Base-by-base conservation (phyloP, 306 rosid species). In the Echinosophora koreensis region DNA sequence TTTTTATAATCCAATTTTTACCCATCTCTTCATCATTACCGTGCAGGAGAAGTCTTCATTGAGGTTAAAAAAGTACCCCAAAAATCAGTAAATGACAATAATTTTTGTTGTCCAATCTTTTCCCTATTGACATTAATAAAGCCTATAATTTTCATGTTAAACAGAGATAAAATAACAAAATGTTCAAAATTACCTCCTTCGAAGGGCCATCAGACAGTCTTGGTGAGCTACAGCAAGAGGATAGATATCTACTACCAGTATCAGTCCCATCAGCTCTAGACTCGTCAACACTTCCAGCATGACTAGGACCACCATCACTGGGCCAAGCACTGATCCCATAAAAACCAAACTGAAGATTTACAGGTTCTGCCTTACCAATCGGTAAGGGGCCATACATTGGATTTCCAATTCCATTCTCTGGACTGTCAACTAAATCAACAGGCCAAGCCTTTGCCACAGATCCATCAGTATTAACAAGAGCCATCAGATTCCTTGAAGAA, bases 391-490 rank as follows among this genome's bases (percentile, higher is more conserved):
- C 91, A 74, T 83, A 85, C 88, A 87, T 85, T 52, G 89, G 89
- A 84, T 38, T 66, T 27, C 90, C 87, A 56, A 79, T 62, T 55
- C 66, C 82, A 82, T 79, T 84, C 47, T 81, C 91, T 50, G 84
- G 76, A 69, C 81, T 22, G 66, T 88, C 94, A 49, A 90, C 83
- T 44, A 92, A 82, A 83, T 92, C 86, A 71, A 94, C 91, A 71
- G 98, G 98, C 98, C 98, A 95, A 56, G 97, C 93, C 90, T 83
- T 95, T 17, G 98, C 97, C 60, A 95, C 97, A 9, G 98, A 92
- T 35, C 98, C 98, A 82, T 95, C 97, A 27, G 81, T 88, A 77
- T 95, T 95, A 18, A 95, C 90, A 74, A 95, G 91, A 47, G 98
- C 96, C 97, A 95, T 89, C 69, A 95, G 81, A 77, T 87, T 80